These are phyloP conservation scores for Peniophora sp. DNA, from an alignment of 1,284 basidiomycete species.

Conservation along the genomic window DNA sequence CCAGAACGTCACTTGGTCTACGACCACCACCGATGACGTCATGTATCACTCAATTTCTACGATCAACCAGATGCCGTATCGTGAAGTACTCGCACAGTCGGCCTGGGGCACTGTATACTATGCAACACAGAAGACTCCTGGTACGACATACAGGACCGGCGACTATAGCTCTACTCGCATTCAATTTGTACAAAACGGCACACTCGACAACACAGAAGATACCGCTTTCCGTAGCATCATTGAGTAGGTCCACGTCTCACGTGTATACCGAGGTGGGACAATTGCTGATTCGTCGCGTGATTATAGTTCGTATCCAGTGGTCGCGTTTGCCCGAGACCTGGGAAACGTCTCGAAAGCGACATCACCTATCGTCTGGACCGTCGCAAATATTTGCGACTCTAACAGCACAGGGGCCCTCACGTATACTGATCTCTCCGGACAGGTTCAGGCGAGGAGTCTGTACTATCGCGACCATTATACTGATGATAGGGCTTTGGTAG, in stretches of 20 bases:
- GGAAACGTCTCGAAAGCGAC: slow-evolving; percentile 5
- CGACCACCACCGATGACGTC: neutral
- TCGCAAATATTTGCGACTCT: slow-evolving; percentile 9
- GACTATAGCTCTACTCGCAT: neutral
- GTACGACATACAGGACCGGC: neutral
- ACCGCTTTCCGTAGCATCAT: neutral
- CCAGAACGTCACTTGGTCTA: neutral
- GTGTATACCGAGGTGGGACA: too few species aligned
- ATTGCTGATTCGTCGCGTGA: neutral
- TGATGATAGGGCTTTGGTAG: neutral
- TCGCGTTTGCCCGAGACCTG: slow-evolving; percentile 7
- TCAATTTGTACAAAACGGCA: neutral
- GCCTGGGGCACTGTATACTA: neutral
- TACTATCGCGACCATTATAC: neutral
- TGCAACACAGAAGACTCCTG: neutral
- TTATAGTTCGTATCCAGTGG: neutral
- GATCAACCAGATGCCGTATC: neutral
- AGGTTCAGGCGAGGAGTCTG: neutral
- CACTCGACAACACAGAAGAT: neutral
- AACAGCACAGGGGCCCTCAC: neutral
- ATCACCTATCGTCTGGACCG: slow-evolving; percentile 7
- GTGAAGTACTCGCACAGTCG: neutral
- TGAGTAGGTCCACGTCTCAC: too few species aligned
- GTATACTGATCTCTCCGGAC: slow-evolving; percentile 2
- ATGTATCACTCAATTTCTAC: neutral